Base-by-base conservation (phyloP, 2,329 filamentous ascomycete species). In the Pleoardoris graminearum region DNA sequence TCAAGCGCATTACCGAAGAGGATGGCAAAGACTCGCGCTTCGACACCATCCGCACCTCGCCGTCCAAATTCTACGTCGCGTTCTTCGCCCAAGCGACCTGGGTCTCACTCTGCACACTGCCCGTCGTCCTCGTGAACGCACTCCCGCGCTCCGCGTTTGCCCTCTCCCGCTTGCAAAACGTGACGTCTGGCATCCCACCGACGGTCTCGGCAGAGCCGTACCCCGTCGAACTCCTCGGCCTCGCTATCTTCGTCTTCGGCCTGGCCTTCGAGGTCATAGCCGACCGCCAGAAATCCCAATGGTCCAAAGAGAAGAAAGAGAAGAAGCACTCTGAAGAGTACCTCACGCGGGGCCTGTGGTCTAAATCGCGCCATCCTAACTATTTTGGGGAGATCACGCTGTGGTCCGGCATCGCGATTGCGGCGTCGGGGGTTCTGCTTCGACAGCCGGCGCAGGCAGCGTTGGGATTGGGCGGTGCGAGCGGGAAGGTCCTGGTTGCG, bases 371-470 rank as follows among this genome's bases (percentile, higher is more conserved):
- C 54, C 84, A 87, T 70, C 86, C 86, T 0, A 87, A 89, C 64
- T 89, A 89, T 74, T 87, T 89, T 67, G 87, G 86, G n/a, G 86
- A 89, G 69, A 80, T 78, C 23, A 86, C 83, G 10, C 75, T 90
- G 27, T 90, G 86, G 87, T 84, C 82, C 0, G 86, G 87, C 1
- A 81, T 89, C 52, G 85, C 86, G 0, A 81, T 83, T 4, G 72
- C 78, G 0, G 79, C 83, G 0, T 83, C 80, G 0, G 84, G 85
- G 1, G 75, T 84, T 1, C 73, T 90, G 43, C 70, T 81, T 1
- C 75, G 76, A 12, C 73, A 71, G n/a, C 78, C 82, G 0, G 82
- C 82, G 1, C 82, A 84, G 67, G 63, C 76, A 1, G 84, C 81
- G 0, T 78, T 89, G 63, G 84, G 85, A 0, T 63, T 87, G 32